phyloP scores from a whole-genome alignment of 495 filamentous ascomycete species.

The Aspergillus sclerotiicarbonarius region DNA sequence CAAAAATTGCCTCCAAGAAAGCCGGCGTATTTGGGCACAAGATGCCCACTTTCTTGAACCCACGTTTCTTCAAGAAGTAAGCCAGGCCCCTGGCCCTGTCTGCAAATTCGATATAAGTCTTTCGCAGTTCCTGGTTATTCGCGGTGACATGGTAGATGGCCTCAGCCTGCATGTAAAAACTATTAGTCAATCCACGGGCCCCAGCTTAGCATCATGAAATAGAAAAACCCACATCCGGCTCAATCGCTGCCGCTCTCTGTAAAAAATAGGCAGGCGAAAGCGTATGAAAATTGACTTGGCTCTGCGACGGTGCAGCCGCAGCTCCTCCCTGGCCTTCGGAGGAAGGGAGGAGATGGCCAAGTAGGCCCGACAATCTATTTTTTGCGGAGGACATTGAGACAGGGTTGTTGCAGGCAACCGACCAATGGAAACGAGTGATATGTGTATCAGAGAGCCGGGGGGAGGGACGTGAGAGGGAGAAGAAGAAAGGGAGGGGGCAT shows the following conservation, averaged over 20 bases:
- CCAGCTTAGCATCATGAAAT: not conserved
- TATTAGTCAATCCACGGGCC: not conserved
- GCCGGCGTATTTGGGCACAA: conserved; percentile 90
- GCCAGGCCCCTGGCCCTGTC: conserved; percentile 82
- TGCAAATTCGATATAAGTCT: conserved; percentile 76
- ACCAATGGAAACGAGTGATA: no score
- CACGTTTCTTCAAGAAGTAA: conserved; percentile 75
- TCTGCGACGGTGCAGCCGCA: no score
- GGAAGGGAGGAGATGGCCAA: no score
- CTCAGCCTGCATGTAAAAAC: conserved; percentile 50
- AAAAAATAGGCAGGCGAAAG: conserved; percentile 88
- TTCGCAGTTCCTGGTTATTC: conserved; percentile 67
- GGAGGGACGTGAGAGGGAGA: no score
- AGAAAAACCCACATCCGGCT: conserved; percentile 63
- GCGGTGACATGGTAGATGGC: conserved; percentile 88
- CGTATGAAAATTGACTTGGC: conserved; percentile 63
- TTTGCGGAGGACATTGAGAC: no score
- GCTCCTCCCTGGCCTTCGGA: no score
- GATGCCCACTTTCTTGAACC: conserved; percentile 70
- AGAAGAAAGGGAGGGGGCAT: no score
- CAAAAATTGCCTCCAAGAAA: conserved; percentile 87
- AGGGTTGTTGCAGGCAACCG: no score
- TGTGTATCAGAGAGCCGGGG: no score
- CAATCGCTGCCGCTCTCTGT: conserved; percentile 79
- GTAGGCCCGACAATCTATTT: no score